Evolutionary conservation across 345 rosid genomes (phyloP).

Genomic region (Camelina neglecta): DNA sequence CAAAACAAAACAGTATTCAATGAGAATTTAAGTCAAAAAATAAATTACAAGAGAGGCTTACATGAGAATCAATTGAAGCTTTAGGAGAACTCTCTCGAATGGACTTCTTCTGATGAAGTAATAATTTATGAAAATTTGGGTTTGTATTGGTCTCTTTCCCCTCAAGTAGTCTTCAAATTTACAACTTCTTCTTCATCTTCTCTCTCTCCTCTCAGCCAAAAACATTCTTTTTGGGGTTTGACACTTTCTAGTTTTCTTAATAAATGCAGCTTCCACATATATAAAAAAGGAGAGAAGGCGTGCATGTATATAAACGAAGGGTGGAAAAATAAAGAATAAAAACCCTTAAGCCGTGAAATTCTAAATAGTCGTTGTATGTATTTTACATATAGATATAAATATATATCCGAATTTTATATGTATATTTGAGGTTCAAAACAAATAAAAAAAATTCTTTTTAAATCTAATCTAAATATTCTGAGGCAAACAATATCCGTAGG

Average conservation of each 20-base stretch:
- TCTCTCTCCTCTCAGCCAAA: slow-evolving; percentile 18
- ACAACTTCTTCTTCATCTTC: not conserved
- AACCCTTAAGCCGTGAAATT: not conserved
- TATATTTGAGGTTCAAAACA: not conserved
- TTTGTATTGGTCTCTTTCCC: not conserved
- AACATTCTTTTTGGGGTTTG: slow-evolving; percentile 37
- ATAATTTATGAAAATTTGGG: not conserved
- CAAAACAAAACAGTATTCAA: not conserved
- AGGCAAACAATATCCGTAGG: not conserved
- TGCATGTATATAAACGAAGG: slow-evolving; percentile 13
- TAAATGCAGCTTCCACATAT: slow-evolving; percentile 24
- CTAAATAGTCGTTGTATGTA: not conserved
- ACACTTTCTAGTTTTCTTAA: slow-evolving; percentile 25
- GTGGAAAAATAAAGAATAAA: not conserved
- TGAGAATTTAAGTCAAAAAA: not conserved
- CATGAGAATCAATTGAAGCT: slow-evolving; percentile 22
- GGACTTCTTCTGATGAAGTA: not conserved
- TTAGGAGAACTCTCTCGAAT: slow-evolving; percentile 3
- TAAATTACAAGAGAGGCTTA: slow-evolving; percentile 13
- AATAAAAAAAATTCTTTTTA: not conserved
- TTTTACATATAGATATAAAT: not conserved
- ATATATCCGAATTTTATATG: not conserved
- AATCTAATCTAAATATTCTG: not conserved
- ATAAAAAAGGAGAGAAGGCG: slow-evolving; percentile 22
- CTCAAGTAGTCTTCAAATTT: slow-evolving; percentile 21